phyloP scores from a whole-genome alignment of 108 stramenopile species.

The Epithemia pelagica region DNA sequence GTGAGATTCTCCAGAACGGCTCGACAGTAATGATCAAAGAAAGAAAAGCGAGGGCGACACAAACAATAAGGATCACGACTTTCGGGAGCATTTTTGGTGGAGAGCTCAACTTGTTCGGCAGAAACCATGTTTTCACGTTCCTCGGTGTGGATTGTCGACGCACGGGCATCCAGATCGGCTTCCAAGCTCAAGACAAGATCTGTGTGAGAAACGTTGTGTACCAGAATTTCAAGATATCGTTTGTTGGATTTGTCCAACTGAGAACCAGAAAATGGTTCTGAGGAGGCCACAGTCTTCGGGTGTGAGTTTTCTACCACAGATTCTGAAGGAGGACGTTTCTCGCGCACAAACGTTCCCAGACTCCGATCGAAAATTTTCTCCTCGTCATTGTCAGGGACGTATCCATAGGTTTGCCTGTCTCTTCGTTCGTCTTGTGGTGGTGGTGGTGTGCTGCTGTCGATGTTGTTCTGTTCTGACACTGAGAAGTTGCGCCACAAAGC shows the following conservation, averaged over 20 bases:
- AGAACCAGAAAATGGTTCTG: background rate
- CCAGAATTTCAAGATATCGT: constrained; percentile 72
- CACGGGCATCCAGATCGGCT: constrained; percentile 5
- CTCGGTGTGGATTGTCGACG: background rate
- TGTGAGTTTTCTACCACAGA: background rate
- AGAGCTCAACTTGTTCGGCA: too few relatives aligned
- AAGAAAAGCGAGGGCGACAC: constrained; percentile 73
- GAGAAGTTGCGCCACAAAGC: background rate
- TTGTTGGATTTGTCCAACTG: background rate
- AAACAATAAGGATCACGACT: constrained; percentile 36
- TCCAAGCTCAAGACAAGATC: constrained; percentile 79
- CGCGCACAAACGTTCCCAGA: background rate
- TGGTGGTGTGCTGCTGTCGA: background rate
- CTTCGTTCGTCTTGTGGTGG: too few relatives aligned
- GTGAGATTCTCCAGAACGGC: constrained; percentile 32
- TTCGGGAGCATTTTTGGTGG: background rate
- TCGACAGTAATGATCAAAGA: constrained; percentile 62
- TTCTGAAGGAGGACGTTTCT: background rate
- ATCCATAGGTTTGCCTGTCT: background rate
- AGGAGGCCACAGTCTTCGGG: background rate
- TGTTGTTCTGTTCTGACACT: background rate
- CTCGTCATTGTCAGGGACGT: background rate
- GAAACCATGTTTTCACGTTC: constrained; percentile 2
- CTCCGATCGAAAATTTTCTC: background rate
- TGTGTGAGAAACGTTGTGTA: constrained; percentile 93